Percentiles rank a stretch among this genome's conserved stretches.
Evolutionary conservation across 768 basidiomycete genomes (phyloP).

Genomic region (Rhizopogon sp.): DNA sequence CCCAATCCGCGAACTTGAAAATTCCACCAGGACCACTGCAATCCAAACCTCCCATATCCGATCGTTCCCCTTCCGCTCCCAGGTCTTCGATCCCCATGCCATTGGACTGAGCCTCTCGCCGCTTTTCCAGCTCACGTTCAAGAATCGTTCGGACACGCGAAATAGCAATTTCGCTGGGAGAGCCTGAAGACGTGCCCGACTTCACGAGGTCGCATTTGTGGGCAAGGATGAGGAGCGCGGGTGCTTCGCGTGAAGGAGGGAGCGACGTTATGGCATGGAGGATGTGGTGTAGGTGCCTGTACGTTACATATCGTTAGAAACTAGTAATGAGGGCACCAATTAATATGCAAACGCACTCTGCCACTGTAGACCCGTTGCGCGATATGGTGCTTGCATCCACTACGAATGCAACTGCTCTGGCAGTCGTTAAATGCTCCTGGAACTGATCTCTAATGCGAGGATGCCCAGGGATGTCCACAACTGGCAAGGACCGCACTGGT

Average conservation of each 20-base stretch:
- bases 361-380: conserved; percentile 66
- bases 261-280: conserved; percentile 67
- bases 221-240: conserved; percentile 62
- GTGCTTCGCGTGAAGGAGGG: conserved; percentile 62
- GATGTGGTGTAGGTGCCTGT: conserved; percentile 69
- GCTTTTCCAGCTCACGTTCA: conserved; percentile 81
- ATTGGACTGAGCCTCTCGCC: conserved; percentile 55
- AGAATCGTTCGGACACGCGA: conserved; percentile 72
- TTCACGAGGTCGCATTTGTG: conserved; percentile 77
- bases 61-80: conserved; percentile 60
- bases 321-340: not conserved
- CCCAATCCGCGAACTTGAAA: conserved; percentile 80
- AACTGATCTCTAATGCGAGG: conserved; percentile 76
- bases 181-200: conserved; percentile 28
- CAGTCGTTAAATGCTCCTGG: conserved; percentile 53
- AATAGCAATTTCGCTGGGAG: conserved; percentile 47
- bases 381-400: conserved; percentile 78
- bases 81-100: conserved; percentile 71
- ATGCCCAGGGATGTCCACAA: conserved; percentile 83
- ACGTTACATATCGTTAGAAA: conserved; percentile 1
- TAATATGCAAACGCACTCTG: conserved; percentile 56
- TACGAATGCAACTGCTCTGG: conserved; percentile 70
- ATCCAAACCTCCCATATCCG: conserved; percentile 73
- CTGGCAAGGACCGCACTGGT: conserved; percentile 39
- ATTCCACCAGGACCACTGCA: conserved; percentile 48